Evolutionary conservation across 441 rosid species (phyloP), one percentile per base, ranked within the genome.

Genomic region (Arabidopsis lyrata): DNA sequence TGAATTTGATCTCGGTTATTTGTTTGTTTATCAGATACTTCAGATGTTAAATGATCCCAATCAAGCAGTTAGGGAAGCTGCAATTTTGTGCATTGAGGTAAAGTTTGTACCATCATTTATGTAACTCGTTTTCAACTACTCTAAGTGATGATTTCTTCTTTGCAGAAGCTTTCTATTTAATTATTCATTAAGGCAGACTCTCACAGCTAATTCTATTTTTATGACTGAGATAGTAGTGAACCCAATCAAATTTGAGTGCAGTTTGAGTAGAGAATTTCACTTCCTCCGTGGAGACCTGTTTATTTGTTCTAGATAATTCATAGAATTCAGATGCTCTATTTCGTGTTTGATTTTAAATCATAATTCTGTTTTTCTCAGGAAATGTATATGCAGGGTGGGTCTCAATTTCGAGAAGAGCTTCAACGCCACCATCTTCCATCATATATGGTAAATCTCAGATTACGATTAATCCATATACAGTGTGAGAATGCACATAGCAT

Each of bases 381-480:
- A 77, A 96, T 96, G 99, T 96, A 96, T 68, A 78, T 76, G 13
- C 97, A 92, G 73, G 90, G 86, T 31, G 99, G 98, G 60, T 58
- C 84, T 78, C 99, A 96, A 61, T 93, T 96, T 74, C 92, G 96
- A 16, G 99, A 93, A 72, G 99, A 96, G 85, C 97, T 96, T 82
- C 96, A 91, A 44, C 95, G 98, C 15, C 89, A 96, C 78, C 83
- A 87, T 79, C 87, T 96, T 80, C 96, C 99, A 68, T 81, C 86
- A 44, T 86, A 86, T 56, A 85, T 89, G 99, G 99, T 93, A 81
- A 79, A 48, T 66, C 39, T 83, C 83, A 41, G 20, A 18, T 34
- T 70, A 13, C 39, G 18, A 39, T 65, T n/a, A 24, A 69, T 63
- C 47, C 61, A 14, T 61, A 29, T 53, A 20, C 44, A 31, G 24